phyloP scores from a whole-genome alignment of 306 rosid species.

The Arachis hypogaea region DNA sequence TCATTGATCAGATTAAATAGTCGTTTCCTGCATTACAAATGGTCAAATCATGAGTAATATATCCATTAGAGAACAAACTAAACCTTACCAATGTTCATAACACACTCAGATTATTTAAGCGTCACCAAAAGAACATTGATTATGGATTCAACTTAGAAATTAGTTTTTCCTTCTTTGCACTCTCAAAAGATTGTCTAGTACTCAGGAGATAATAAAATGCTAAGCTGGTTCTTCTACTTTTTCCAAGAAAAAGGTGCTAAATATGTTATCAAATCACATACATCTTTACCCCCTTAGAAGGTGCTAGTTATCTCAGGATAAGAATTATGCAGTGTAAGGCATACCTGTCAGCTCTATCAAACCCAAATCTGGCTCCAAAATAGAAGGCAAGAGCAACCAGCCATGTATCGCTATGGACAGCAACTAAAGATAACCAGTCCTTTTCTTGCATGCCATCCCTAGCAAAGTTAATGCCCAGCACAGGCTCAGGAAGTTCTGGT shows the following conservation, averaged over 20 bases:
- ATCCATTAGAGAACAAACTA: slow-evolving; percentile 14
- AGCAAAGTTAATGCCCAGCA: slow-evolving; percentile 88
- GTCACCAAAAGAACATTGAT: slow-evolving; percentile 13
- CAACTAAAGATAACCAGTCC: slow-evolving; percentile 86
- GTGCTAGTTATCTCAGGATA: slow-evolving; percentile 26
- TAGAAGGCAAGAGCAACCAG: slow-evolving; percentile 82
- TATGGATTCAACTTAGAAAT: slow-evolving; percentile 4
- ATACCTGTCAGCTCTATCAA: slow-evolving; percentile 80
- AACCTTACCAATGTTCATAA: slow-evolving; percentile 27
- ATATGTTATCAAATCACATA: slow-evolving; percentile 6
- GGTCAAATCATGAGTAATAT: slow-evolving; percentile 20
- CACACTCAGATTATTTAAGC: slow-evolving; percentile 26
- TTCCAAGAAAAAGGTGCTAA: background rate
- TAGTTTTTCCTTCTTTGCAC: slow-evolving; percentile 27
- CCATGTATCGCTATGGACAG: slow-evolving; percentile 94
- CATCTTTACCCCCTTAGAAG: slow-evolving; percentile 11
- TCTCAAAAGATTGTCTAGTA: slow-evolving; percentile 11
- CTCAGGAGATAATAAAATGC: slow-evolving; percentile 23
- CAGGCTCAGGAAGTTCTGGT: slow-evolving; percentile 95
- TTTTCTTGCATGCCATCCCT: slow-evolving; percentile 93
- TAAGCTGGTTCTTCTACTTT: slow-evolving; percentile 1
- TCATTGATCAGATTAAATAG: slow-evolving; percentile 82
- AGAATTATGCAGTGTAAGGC: slow-evolving; percentile 3
- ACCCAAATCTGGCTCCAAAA: slow-evolving; percentile 92
- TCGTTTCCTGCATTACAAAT: slow-evolving; percentile 63